Conservation (phyloP, 306 rosid species). For the Casuarina cunninghamiana region DNA sequence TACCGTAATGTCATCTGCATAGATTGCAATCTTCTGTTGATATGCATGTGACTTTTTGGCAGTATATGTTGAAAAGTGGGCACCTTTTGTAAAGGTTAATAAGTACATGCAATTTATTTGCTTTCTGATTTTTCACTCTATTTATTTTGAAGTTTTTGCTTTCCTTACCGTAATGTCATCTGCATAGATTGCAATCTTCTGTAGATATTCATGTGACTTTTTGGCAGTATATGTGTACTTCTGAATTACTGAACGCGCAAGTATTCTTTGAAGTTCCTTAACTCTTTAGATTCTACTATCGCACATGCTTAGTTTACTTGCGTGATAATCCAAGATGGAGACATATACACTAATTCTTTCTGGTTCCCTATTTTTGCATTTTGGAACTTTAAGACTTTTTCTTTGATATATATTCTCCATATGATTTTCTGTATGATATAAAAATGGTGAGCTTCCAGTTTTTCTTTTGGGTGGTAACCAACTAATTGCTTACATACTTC, state of each 20-base stretch:
- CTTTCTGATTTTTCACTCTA: background rate
- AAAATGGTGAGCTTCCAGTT: background rate
- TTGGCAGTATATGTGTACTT: background rate
- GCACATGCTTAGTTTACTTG: background rate
- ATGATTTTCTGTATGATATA: background rate
- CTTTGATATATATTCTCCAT: background rate
- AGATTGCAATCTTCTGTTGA: background rate
- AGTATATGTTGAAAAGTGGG: constrained; percentile 92
- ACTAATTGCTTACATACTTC: background rate
- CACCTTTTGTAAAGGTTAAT: constrained; percentile 56
- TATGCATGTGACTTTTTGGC: background rate
- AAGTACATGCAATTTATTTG: background rate
- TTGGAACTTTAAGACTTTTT: background rate
- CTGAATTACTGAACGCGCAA: background rate
- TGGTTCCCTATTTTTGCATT: too few relatives aligned
- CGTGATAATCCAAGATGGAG: background rate
- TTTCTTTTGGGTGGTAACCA: background rate
- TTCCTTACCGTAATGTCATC: background rate
- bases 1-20: background rate
- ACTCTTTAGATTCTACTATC: background rate
- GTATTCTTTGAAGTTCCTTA: background rate
- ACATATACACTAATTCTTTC: background rate
- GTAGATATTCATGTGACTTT: background rate
- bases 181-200: background rate
- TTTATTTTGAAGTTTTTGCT: background rate